Base-by-base conservation (phyloP, 2,329 filamentous ascomycete genomes). In the Sarocladium brachiariae region DNA sequence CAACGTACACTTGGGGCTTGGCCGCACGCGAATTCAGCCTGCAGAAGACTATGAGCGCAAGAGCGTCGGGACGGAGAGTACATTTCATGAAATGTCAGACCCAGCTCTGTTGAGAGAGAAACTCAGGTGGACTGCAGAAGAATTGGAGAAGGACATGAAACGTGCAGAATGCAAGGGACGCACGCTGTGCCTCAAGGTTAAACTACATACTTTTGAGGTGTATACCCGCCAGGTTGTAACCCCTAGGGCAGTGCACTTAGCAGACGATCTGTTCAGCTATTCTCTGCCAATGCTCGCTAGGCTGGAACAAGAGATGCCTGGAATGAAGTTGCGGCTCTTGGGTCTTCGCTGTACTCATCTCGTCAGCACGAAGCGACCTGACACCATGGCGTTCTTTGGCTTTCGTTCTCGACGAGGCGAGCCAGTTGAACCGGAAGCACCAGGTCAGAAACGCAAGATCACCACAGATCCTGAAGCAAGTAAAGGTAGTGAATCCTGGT, bases 181-280 rank as follows among this genome's bases (percentile, higher is more conserved):
- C n/a, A 97, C 92, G 0, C 70, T 99, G 1, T 89, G 89, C 19
- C 71, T 99, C 31, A 99, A 99, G 66, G 78, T 96, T 56, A 99
- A 99, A 64, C 71, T 97, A 7, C 89, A 96, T 64, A 96, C 90
- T 0, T 99, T 92, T 59, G 91, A 97, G 65, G 87, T 96, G 18
- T 78, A 89, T 49, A 95, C 91, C 0, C 77, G 93, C 27, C 93
- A 99, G 63, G 78, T 81, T 5, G 80, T 87, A 3, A 78, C 84
- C 2, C 85, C 88, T 0, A 86, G 84, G 56, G 83, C 90, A 0
- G 76, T 96, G 1, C 77, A 70, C 46, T 71, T 77, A 5, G 86
- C 89, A 1, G 85, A 92, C 35, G 93, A 99, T 59, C 69, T 99
- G 3, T 97, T 92, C 68, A 83, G 80, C 50, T 87, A 83, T 60